phyloP scores from a whole-genome alignment of 257 asterid species.

The Fraxinus americana region DNA sequence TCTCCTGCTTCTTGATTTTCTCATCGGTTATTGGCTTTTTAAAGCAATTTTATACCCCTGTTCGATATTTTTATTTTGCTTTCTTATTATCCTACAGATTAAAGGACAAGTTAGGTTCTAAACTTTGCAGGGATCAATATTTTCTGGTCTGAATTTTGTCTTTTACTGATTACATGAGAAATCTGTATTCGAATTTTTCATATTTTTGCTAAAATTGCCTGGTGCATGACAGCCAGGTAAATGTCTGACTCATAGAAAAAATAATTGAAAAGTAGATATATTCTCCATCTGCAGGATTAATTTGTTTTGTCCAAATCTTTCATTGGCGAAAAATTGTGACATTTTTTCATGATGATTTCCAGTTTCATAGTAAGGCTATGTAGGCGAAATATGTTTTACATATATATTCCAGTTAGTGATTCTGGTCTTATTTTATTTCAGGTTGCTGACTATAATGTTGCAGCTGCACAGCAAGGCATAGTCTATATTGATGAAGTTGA shows the following conservation, averaged over 20 bases:
- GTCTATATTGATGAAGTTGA: conserved; percentile 98
- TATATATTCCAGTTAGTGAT: neutral
- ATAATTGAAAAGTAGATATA: neutral
- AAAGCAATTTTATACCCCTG: neutral
- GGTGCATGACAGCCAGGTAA: neutral
- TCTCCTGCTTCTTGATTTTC: conserved; percentile 12
- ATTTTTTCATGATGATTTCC: neutral
- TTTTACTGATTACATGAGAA: neutral
- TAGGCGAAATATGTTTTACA: neutral
- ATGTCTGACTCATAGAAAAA: neutral
- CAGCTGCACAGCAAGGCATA: conserved; percentile 99
- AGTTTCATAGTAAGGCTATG: neutral
- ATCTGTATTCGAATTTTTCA: neutral
- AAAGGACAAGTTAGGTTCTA: neutral
- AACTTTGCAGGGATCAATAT: neutral
- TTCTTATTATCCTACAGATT: neutral
- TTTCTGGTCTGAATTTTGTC: neutral
- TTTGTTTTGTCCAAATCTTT: neutral
- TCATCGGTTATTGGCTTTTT: neutral
- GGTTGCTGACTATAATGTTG: conserved; percentile 95
- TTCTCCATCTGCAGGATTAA: neutral
- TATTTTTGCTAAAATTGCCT: neutral
- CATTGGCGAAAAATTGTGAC: neutral
- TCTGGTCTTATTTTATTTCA: conserved; percentile 33
- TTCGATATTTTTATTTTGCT: conserved; percentile 3